Base-by-base conservation (phyloP, 2,329 filamentous ascomycete genomes). In the Gyromitra esculenta region DNA sequence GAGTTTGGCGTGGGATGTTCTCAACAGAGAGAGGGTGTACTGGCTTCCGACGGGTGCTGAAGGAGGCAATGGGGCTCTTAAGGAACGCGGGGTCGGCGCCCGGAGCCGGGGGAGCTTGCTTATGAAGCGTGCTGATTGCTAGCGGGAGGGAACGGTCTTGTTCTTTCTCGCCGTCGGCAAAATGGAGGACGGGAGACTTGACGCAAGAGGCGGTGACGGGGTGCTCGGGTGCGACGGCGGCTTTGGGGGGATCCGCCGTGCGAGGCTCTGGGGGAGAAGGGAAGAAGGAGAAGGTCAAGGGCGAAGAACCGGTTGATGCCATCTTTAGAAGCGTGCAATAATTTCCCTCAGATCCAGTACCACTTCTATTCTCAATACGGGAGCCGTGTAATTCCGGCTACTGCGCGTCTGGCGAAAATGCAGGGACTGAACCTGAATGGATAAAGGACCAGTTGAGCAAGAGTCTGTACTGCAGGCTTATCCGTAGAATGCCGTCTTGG, bases 1-100 rank as follows among this genome's bases (percentile, higher is more conserved):
- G 90, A 72, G 92, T 95, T 84, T 95, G 92, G 78, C 90, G 89
- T 11, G 92, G 92, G 79, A 94, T 74, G n/a, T 74, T 77, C 25
- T 70, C 75, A 41, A 77, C 75, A 2, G 70, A 75, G 25, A 77
- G 70, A 0, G 72, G 72, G 50, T 75, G 59, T 11, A 75, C 45
- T 35, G 75, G 72, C 25, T 77, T 75, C 11, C 75, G 59, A 18
- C 66, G 71, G 37, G 75, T 59, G n/a, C 75, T 77, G 66, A 77
- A 70, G 11, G 75, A 77, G 1, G 65, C 66, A 13, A 63, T 63
- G 15, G 75, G 75, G 8, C 56, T 65, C 43, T 59, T 75, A 8
- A 77, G 71, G 52, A 77, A 77, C 5, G 60, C 59, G 39, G 75
- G 52, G 35, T 64, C 25, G 2, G 57, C 60, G 48, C 25, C 15